A percentile compares a stretch with the other conserved stretches of the same genome.
Conservation (phyloP, 108 stramenopile species). For the Stephanodiscus triporus region DNA sequence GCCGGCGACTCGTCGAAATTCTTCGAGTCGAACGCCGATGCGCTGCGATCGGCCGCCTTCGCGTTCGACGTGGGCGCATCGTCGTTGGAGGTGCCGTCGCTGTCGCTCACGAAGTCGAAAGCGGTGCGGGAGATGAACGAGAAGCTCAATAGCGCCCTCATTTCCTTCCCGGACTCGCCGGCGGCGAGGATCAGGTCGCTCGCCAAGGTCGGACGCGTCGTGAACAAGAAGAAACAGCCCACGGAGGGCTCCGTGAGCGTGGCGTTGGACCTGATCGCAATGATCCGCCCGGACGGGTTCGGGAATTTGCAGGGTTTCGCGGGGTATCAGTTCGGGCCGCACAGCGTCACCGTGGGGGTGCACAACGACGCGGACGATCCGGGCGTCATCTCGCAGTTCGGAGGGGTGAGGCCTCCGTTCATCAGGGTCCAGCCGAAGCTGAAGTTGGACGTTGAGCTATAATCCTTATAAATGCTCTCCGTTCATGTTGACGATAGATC, state of each 20-base stretch:
- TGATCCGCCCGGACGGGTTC: constrained; percentile 90
- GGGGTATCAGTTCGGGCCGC: constrained; percentile 80
- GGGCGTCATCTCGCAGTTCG: constrained; percentile 79
- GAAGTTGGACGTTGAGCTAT: constrained; percentile 86
- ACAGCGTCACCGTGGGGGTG: constrained; percentile 82
- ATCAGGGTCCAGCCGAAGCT: constrained; percentile 88
- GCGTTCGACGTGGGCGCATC: constrained; percentile 59
- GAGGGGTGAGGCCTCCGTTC: constrained; percentile 86
- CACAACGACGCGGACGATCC: constrained; percentile 93
- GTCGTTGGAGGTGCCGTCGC: constrained; percentile 70
- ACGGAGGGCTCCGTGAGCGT: constrained; percentile 65
- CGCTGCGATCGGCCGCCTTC: constrained; percentile 65
- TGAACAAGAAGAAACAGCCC: constrained; percentile 74
- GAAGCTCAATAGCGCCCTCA: constrained; percentile 65
- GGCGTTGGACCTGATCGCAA: constrained; percentile 78
- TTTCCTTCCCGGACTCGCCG: constrained; percentile 75
- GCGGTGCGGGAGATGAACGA: constrained; percentile 67
- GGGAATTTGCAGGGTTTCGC: constrained; percentile 90
- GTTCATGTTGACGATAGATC: not conserved
- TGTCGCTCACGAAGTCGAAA: constrained; percentile 71
- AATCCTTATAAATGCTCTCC: no score
- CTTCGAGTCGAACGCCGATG: constrained; percentile 66
- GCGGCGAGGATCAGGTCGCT: constrained; percentile 71
- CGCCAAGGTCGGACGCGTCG: constrained; percentile 59
- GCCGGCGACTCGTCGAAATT: not conserved